These are phyloP conservation scores for Kwoniella europaea DNA, from an alignment of 768 basidiomycete genomes.

Conservation along the genomic window DNA sequence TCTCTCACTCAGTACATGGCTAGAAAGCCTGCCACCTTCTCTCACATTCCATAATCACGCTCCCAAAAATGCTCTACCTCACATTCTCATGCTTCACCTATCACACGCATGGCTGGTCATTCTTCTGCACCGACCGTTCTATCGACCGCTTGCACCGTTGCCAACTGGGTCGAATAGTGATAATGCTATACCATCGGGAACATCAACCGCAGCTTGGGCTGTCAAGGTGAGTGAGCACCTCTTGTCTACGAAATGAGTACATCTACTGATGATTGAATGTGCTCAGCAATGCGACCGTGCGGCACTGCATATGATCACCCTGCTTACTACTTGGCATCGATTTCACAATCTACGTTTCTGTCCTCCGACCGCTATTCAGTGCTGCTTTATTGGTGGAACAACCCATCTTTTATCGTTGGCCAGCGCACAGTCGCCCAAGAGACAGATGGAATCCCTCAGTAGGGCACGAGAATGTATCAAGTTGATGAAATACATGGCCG, in stretches of 20 bases:
- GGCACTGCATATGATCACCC: slow-evolving; percentile 30
- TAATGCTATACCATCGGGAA: slow-evolving; percentile 6
- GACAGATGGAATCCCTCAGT: slow-evolving; percentile 30
- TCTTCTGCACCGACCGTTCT: slow-evolving; percentile 51
- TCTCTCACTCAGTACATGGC: slow-evolving; percentile 44
- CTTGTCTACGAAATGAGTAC: no score
- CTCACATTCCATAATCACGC: slow-evolving; percentile 37
- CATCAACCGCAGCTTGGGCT: slow-evolving; percentile 31
- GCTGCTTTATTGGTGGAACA: slow-evolving; percentile 46
- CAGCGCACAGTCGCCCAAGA: slow-evolving; percentile 31
- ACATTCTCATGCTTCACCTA: slow-evolving; percentile 50
- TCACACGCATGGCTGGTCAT: slow-evolving; percentile 48
- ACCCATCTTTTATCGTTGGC: slow-evolving; percentile 40
- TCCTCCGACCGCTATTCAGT: slow-evolving; percentile 35
- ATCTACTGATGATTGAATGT: background rate
- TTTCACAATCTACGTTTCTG: slow-evolving; percentile 37
- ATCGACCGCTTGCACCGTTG: slow-evolving; percentile 37
- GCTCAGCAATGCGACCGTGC: slow-evolving; percentile 40
- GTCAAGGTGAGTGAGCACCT: slow-evolving; percentile 34
- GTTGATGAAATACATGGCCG: slow-evolving; percentile 39
- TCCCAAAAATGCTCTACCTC: slow-evolving; percentile 44
- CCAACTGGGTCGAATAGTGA: slow-evolving; percentile 12
- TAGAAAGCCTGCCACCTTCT: slow-evolving; percentile 38
- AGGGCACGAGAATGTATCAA: slow-evolving; percentile 37
- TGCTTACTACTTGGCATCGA: slow-evolving; percentile 41